These are phyloP conservation scores for Brachypodium distachyon DNA, from an alignment of 202 grass and related monocot genomes.

Conservation along the genomic window DNA sequence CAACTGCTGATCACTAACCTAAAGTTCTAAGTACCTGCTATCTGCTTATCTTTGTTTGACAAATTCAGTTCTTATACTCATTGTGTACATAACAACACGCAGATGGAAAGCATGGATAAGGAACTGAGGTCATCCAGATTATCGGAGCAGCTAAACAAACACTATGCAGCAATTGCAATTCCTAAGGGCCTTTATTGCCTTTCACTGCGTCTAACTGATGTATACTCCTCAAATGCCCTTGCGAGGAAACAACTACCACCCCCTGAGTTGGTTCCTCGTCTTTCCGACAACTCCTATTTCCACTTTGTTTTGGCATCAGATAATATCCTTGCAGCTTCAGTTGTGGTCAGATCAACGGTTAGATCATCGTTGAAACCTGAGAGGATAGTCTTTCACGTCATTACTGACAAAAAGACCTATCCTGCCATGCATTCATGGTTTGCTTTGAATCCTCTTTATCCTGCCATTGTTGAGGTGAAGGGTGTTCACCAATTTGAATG, in stretches of 20 bases:
- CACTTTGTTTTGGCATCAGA: conserved; percentile 91
- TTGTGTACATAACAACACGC: conserved; percentile 25
- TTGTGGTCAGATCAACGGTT: conserved; percentile 77
- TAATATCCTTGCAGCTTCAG: conserved; percentile 97
- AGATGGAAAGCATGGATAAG: conserved; percentile 97
- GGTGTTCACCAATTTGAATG: conserved; percentile 95
- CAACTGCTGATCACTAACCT: not conserved
- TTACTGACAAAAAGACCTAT: conserved; percentile 98
- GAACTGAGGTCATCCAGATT: conserved; percentile 77
- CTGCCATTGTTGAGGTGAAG: conserved; percentile 84
- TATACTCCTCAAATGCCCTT: conserved; percentile 97
- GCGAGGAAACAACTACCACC: conserved; percentile 86
- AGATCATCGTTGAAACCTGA: conserved; percentile 68
- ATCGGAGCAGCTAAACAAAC: conserved; percentile 92
- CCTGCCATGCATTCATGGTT: conserved; percentile 98
- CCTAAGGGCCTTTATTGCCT: conserved; percentile 97
- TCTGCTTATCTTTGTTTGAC: conserved; percentile 9
- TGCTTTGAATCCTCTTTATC: conserved; percentile 77
- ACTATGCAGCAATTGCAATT: conserved; percentile 91
- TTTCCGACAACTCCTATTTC: conserved; percentile 69
- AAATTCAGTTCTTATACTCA: conserved; percentile 20
- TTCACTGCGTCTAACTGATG: conserved; percentile 86
- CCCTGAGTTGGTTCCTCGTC: conserved; percentile 76
- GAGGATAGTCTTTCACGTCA: conserved; percentile 79
- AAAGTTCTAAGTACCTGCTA: conserved; percentile 7